Base-by-base conservation (phyloP, 441 rosid genomes). In the Macaranga tanarius region DNA sequence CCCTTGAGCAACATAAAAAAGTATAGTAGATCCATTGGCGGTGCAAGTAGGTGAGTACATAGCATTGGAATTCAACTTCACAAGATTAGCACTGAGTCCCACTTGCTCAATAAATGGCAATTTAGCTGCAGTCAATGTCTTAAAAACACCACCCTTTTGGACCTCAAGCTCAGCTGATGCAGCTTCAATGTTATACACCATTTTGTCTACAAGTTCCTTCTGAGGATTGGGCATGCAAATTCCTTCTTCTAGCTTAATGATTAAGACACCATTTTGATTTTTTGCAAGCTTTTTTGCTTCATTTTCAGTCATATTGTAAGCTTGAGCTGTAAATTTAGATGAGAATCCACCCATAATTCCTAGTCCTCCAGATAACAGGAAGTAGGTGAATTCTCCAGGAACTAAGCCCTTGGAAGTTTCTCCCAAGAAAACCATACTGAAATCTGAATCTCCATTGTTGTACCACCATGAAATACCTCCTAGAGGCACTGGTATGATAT, bases 401-500 rank as follows among this genome's bases (percentile, higher is more conserved):
- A 72, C 23, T 7, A 69, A 58, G 5, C 78, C 59, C 3, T 65
- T 62, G 5, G 78, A 44, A 40, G 87, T 67, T 22, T 79, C 79
- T 3, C 80, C 85, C 3, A 82, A 0, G 74, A 84, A 84, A 2
- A 74, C 71, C 0, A 81, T 48, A 5, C 65, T 70, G 3, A 81
- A 6, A 2, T 81, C 79, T 0, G 83, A 73, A 57, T 58, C 62
- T 40, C 84, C 84, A 66, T 72, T 38, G 20, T 84, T 84, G 52
- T 73, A 80, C 87, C 85, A 81, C 84, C 85, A 81, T 10, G 87
- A 84, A 16, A 58, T 13, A 28, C 73, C 9, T 71, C 82, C 85
- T 0, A 20, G 7, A 0, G 84, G 84, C 3, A 79, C 17, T 0
- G 82, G 77, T 25, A 83, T 62, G 0, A 81, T 8, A 38, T 76